phyloP scores from a whole-genome alignment of 169 alveolate species.

The Neospora caninum region DNA sequence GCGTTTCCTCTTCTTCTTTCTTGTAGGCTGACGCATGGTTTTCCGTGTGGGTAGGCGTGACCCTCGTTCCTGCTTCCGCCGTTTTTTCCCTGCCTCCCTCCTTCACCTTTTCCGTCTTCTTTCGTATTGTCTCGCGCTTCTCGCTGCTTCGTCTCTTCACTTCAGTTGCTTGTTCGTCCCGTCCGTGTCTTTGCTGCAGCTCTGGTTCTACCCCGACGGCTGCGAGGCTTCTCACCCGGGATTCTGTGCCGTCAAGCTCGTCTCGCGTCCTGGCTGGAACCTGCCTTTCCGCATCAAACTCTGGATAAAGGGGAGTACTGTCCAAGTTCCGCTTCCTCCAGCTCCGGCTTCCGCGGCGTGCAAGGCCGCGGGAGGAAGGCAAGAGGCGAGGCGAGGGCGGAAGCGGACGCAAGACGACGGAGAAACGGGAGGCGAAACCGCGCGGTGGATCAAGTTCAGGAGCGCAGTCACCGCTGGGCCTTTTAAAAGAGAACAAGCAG shows the following conservation, averaged over 20 bases:
- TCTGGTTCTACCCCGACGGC: constrained; percentile 89
- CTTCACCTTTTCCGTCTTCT: too few relatives aligned
- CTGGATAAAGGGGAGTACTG: constrained; percentile 78
- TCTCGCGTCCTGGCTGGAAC: constrained; percentile 85
- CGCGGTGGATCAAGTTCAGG: background rate
- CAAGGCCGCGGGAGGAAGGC: background rate
- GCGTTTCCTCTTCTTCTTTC: too few relatives aligned
- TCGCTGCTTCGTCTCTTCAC: background rate
- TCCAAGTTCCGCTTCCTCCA: background rate
- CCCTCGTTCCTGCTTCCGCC: too few relatives aligned
- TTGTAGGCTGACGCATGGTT: too few relatives aligned
- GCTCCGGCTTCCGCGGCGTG: background rate
- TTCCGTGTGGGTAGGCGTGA: too few relatives aligned
- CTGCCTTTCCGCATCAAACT: constrained; percentile 81
- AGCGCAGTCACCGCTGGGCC: constrained; percentile 76
- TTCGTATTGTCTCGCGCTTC: too few relatives aligned
- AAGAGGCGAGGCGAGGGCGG: too few relatives aligned
- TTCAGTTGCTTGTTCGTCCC: background rate
- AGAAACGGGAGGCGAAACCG: background rate
- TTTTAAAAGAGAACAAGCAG: constrained; percentile 80
- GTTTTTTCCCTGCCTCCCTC: too few relatives aligned
- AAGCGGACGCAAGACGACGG: background rate
- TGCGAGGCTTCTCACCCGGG: constrained; percentile 80
- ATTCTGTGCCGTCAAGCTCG: constrained; percentile 79
- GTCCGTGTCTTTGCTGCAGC: constrained; percentile 41